Percentiles rank a stretch among this genome's conserved stretches.
These are phyloP conservation scores for Priceomyces medius DNA, from an alignment of 805 yeast species.

Conservation along the genomic window DNA sequence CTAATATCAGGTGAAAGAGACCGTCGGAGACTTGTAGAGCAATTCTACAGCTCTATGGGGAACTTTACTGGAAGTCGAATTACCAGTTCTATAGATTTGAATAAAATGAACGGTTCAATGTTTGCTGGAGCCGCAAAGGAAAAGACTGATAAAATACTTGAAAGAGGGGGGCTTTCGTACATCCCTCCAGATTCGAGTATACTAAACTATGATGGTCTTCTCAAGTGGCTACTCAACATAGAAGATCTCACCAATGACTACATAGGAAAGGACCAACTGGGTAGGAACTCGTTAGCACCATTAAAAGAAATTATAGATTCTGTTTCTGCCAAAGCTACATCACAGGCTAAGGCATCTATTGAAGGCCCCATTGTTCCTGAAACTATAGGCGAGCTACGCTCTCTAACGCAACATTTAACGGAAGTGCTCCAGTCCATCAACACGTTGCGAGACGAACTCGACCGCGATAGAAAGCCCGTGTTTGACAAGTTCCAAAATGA, in stretches of 20 bases:
- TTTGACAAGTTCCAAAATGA: constrained; percentile 22
- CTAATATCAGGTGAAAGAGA: constrained; percentile 14
- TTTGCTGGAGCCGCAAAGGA: background rate
- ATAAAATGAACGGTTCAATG: background rate
- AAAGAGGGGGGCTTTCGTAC: constrained; percentile 21
- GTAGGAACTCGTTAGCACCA: constrained; percentile 5
- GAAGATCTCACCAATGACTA: constrained; percentile 22
- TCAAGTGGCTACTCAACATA: constrained; percentile 27
- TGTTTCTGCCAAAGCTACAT: constrained; percentile 3
- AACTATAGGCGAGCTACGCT: constrained; percentile 13
- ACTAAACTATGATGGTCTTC: constrained; percentile 25
- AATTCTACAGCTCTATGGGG: constrained; percentile 31
- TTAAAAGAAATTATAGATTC: constrained; percentile 4
- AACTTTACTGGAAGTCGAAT: constrained; percentile 13
- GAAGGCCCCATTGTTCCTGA: constrained; percentile 1
- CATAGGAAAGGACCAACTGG: constrained; percentile 5
- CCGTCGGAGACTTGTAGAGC: constrained; percentile 39
- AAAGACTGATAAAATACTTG: background rate
- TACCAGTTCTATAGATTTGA: constrained; percentile 3
- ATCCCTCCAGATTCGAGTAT: constrained; percentile 9
- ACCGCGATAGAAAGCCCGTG: constrained; percentile 15
- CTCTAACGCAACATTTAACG: constrained; percentile 18
- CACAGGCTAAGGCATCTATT: background rate
- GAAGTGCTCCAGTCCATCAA: constrained; percentile 17
- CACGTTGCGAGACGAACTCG: constrained; percentile 19